phyloP scores from a whole-genome alignment of 1,284 basidiomycete species.

The Athelia psychrophila region DNA sequence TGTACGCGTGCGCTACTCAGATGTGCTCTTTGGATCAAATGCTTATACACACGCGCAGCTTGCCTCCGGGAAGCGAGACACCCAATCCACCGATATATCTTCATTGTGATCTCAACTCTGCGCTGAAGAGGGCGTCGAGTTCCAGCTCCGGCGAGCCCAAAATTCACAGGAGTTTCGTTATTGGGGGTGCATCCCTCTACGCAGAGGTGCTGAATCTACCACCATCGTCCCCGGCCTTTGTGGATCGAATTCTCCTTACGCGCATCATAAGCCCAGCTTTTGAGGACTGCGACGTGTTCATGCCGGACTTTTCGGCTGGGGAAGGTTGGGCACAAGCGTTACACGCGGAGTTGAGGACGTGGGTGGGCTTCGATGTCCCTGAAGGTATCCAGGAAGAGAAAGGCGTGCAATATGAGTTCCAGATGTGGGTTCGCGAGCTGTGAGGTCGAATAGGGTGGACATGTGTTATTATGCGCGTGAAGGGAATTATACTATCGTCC shows the following conservation, averaged over 20 bases:
- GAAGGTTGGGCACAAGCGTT: slow-evolving; percentile 55
- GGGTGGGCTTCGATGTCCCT: slow-evolving; percentile 80
- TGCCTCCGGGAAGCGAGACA: slow-evolving; percentile 10
- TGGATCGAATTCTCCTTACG: slow-evolving; percentile 85
- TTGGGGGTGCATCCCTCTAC: slow-evolving; percentile 90
- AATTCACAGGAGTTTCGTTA: slow-evolving; percentile 71
- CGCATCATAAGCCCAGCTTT: slow-evolving; percentile 76
- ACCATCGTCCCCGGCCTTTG: slow-evolving; percentile 36
- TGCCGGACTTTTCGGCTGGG: slow-evolving; percentile 65
- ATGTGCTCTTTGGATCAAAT: slow-evolving; percentile 3
- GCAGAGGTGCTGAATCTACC: slow-evolving; percentile 54
- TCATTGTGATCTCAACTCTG: slow-evolving; percentile 24
- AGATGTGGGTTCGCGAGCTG: slow-evolving; percentile 78
- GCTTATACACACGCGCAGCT: slow-evolving; percentile 11
- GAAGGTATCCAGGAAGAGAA: slow-evolving; percentile 78
- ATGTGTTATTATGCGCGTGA: slow-evolving; percentile 17
- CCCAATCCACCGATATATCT: slow-evolving; percentile 21
- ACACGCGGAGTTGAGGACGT: slow-evolving; percentile 64
- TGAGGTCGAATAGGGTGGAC: background rate
- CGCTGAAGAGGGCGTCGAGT: slow-evolving; percentile 15
- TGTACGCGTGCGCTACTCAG: slow-evolving; percentile 52
- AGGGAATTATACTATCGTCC: too few species aligned
- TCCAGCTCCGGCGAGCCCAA: slow-evolving; percentile 14
- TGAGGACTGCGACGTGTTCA: slow-evolving; percentile 83
- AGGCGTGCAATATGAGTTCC: slow-evolving; percentile 81